Base-by-base conservation (phyloP, 192 early-diverging fungal species). In the Thamnidium elegans region DNA sequence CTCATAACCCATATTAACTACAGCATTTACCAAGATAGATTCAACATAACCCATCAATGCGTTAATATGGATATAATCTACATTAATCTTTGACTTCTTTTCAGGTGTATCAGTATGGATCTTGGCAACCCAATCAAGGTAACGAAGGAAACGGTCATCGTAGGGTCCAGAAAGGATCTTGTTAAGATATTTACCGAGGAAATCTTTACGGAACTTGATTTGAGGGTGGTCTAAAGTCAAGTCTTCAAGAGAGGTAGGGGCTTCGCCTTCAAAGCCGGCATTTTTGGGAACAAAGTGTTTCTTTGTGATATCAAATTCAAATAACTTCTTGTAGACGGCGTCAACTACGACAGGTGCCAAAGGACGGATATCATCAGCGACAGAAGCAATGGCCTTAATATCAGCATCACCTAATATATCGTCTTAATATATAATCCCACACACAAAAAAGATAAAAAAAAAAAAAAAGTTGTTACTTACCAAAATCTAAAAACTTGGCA, bases 31-130 rank as follows among this genome's bases (percentile, higher is more conserved):
- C 36, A 89, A 65, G 19, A 78, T 77, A 0, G 77, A 70, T 50
- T 88, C 79, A 34, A 88, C 78, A 66, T 80, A 91, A 5, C 84
- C 89, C 42, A 93, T 76, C 55, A 93, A 68, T 1, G 89, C 90
- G 55, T 92, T 92, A 68, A 80, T 77, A 71, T 93, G 91, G 55
- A 93, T 89, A 64, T 90, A 83, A 51, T 93, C 91, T 42, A 93
- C 91, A 43, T 91, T 90, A 62, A 92, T 91, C 44, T 81, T 86
- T 13, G 84, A 84, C 66, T 81, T 89, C 69, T 93, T 93, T 59
- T 70, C 63, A 42, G 86, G 86, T 26, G 84, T 92, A 34, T 86
- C 78, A 13, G 84, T 88, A 69, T 93, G 91, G 60, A 93, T 92
- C 58, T 84, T 81, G 7, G 86, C 91, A 13, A 92, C 90, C 75